Base-by-base conservation (phyloP, 768 basidiomycete genomes). In the Neoboletus brunneissimus region DNA sequence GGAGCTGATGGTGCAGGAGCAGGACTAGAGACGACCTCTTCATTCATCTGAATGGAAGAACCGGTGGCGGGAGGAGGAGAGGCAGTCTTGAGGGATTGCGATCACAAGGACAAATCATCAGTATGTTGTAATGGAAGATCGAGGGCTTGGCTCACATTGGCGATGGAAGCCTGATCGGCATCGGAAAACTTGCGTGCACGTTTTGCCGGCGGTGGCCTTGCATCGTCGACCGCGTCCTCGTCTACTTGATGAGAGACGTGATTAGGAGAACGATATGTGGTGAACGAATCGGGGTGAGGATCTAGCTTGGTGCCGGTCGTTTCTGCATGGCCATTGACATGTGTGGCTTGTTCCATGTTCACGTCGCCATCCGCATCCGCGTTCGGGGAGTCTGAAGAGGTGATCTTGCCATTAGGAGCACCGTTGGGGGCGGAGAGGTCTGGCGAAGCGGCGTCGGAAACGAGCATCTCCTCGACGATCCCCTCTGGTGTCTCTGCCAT, bases 161-260 rank as follows among this genome's bases (percentile, higher is more conserved):
- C 81, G 63, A 87, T 74, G 16, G 87, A 87, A 46, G 86, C 86
- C 69, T 82, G 81, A 74, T 89, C 87, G 32, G 84, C 84, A 68
- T 93, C 89, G 46, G 88, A 89, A 64, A 83, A 76, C 74, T 85
- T 85, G 63, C 91, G 76, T 29, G 88, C 81, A 59, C 91, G 81
- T 80, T 93, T 93, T 57, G 89, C 87, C 29, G 91, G 91, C n/a
- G 87, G 89, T 15, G 86, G 88, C 58, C 79, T 75, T 55, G 81
- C 77, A 58, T 86, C 84, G 56, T 86, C 84, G 29, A 63, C 71
- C 13, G 23, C 51, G 15, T 64, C 62, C 5, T 31, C 53, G 13
- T 60, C 59, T 0, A 41, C 35, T 47, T 49, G 62, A 45, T 76
- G 77, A 23, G 73, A 69, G 23, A 64, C 62, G 67, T 58, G 67